Percentiles rank a stretch among this genome's conserved stretches.
phyloP scores from a whole-genome alignment of 1,284 basidiomycete genomes.

The Ceratobasidium sp. region DNA sequence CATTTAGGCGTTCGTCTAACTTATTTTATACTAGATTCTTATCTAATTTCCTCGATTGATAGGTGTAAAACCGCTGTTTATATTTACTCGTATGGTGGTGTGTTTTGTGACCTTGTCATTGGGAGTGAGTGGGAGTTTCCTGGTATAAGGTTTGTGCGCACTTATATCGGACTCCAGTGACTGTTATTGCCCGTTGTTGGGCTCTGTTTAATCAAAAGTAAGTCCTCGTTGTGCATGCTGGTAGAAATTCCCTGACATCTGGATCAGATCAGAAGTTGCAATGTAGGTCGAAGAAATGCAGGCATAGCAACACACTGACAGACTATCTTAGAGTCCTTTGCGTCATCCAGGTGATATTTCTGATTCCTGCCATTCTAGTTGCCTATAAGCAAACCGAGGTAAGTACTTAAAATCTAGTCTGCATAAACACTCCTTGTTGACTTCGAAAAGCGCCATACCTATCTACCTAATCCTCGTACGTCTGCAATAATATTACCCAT shows the following conservation, averaged over 20 bases:
- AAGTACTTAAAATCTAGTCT: background rate
- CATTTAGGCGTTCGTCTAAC: background rate
- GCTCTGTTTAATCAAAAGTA: slow-evolving; percentile 9
- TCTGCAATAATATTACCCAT: background rate
- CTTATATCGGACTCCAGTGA: background rate
- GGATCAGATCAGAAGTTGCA: background rate
- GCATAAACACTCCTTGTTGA: background rate
- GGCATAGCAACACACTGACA: background rate
- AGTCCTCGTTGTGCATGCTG: background rate
- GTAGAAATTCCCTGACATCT: background rate
- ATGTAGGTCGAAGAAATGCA: background rate
- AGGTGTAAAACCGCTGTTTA: background rate
- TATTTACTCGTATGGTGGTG: background rate
- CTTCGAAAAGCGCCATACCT: background rate
- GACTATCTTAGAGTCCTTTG: background rate
- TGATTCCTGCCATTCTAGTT: background rate
- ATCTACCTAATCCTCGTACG: slow-evolving; percentile 10
- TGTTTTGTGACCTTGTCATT: background rate
- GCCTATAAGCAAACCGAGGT: background rate
- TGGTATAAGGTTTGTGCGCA: background rate
- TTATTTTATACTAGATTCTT: background rate
- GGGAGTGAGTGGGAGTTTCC: background rate
- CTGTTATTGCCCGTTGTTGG: slow-evolving; percentile 7
- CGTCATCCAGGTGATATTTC: background rate
- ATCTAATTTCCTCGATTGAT: background rate